A percentile compares a stretch with the other conserved stretches of the same genome.
These are phyloP conservation scores for Ephemerocybe angulata DNA, from an alignment of 768 basidiomycete genomes.

Conservation along the genomic window DNA sequence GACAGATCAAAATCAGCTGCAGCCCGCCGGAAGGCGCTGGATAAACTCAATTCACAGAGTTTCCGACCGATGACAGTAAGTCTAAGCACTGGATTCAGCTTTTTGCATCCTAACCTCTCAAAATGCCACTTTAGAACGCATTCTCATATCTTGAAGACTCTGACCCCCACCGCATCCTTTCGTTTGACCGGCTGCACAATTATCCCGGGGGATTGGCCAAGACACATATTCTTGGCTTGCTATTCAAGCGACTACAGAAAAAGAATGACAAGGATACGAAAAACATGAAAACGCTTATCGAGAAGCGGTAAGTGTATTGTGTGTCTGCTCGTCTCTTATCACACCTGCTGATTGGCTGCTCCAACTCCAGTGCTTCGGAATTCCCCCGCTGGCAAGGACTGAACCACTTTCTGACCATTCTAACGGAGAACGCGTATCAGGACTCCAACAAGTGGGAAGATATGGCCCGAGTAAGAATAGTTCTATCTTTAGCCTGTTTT, in stretches of 20 bases:
- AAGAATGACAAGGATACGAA: not conserved
- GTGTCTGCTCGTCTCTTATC: not conserved
- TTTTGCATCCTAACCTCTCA: not conserved
- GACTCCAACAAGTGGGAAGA: constrained; percentile 31
- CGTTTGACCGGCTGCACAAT: constrained; percentile 38
- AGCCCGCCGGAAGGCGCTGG: constrained; percentile 11
- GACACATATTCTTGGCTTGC: constrained; percentile 27
- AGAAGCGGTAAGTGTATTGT: constrained; percentile 5
- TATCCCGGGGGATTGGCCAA: constrained; percentile 30
- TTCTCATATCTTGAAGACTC: constrained; percentile 36
- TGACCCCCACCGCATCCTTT: constrained; percentile 30
- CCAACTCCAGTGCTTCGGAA: not conserved
- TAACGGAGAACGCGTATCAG: constrained; percentile 19
- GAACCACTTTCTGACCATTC: constrained; percentile 24
- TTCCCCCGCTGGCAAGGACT: constrained; percentile 31
- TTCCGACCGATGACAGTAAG: constrained; percentile 21
- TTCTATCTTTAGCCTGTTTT: constrained; percentile 1
- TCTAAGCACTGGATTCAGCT: no score
- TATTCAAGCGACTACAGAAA: constrained; percentile 3
- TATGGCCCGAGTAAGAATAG: constrained; percentile 27
- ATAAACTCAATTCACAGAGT: constrained; percentile 13
- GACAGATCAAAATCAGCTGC: constrained; percentile 16
- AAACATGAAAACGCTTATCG: not conserved
- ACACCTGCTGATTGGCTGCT: constrained; percentile 12
- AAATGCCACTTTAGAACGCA: constrained; percentile 29